phyloP scores from a whole-genome alignment of 2,329 filamentous ascomycete species.

The Colletotrichum lindemuthianum region DNA sequence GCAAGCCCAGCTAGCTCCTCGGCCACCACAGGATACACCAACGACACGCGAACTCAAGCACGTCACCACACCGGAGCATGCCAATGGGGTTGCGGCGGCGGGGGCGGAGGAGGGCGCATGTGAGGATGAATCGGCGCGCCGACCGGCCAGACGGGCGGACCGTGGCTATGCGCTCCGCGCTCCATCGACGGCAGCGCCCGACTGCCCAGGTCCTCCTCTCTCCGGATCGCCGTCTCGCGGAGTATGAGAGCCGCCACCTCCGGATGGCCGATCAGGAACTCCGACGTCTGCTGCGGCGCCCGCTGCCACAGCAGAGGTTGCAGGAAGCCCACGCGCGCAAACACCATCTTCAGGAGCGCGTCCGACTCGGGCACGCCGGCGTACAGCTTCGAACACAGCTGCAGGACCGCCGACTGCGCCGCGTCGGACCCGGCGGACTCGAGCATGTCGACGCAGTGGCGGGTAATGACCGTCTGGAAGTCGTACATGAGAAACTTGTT shows the following conservation, averaged over 20 bases:
- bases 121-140: slow-evolving; percentile 28
- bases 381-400: slow-evolving; percentile 54
- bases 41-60: background rate
- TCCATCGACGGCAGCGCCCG: slow-evolving; percentile 58
- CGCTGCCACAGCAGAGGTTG: slow-evolving; percentile 56
- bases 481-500: slow-evolving; percentile 58
- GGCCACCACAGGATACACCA: background rate
- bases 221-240: slow-evolving; percentile 55
- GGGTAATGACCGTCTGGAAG: slow-evolving; percentile 54
- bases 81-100: slow-evolving; percentile 31
- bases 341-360: slow-evolving; percentile 57
- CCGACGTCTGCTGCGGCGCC: slow-evolving; percentile 50
- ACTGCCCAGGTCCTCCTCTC: slow-evolving; percentile 50
- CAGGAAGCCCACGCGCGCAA: slow-evolving; percentile 59
- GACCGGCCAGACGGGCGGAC: slow-evolving; percentile 20
- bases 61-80: slow-evolving; percentile 18
- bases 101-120: slow-evolving; percentile 28
- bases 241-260: slow-evolving; percentile 58
- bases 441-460: slow-evolving; percentile 57
- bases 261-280: slow-evolving; percentile 55
- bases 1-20: no score
- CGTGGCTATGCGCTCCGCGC: slow-evolving; percentile 22
- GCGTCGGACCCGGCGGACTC: slow-evolving; percentile 54
- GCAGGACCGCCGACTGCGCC: slow-evolving; percentile 54
- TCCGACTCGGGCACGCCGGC: slow-evolving; percentile 55